These are phyloP conservation scores for Colletotrichum sublineola DNA, from an alignment of 2,329 filamentous ascomycete genomes.

Conservation along the genomic window DNA sequence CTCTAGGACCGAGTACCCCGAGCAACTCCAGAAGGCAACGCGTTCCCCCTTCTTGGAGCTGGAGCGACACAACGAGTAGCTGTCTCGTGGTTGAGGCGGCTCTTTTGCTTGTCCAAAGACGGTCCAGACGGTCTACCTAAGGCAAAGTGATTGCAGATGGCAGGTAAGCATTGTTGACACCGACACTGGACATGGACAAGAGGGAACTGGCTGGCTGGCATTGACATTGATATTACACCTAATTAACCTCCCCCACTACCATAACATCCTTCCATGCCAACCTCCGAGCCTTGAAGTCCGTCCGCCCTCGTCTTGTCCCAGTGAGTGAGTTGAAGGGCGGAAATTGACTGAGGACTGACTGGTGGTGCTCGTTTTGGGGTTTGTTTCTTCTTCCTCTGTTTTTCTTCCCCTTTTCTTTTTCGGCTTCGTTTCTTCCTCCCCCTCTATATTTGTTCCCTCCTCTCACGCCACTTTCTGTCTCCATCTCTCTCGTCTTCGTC, in stretches of 20 bases:
- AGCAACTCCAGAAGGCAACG: slow-evolving; percentile 5
- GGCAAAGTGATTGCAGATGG: too few relatives aligned
- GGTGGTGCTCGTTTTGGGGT: not conserved
- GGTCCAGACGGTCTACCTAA: too few relatives aligned
- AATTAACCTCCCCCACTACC: not conserved
- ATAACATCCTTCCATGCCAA: not conserved
- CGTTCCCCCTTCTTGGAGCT: not conserved
- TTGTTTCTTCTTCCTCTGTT: not conserved
- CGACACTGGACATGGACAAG: too few relatives aligned
- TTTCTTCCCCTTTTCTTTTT: not conserved
- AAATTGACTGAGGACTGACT: slow-evolving; percentile 5
- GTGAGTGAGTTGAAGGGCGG: not conserved
- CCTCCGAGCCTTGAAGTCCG: not conserved
- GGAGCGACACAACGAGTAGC: not conserved
- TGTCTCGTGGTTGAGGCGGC: not conserved
- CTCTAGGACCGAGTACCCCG: not conserved
- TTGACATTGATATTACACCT: too few relatives aligned
- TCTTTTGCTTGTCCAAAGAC: too few relatives aligned
- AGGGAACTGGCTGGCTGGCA: too few relatives aligned
- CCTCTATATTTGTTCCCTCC: not conserved
- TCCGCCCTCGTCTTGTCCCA: not conserved
- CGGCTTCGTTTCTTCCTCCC: not conserved
- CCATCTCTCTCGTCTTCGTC: not conserved
- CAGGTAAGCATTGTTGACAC: too few relatives aligned
- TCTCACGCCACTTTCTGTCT: not conserved